Conservation (phyloP, 169 alveolate species). For the Neospora caninum region DNA sequence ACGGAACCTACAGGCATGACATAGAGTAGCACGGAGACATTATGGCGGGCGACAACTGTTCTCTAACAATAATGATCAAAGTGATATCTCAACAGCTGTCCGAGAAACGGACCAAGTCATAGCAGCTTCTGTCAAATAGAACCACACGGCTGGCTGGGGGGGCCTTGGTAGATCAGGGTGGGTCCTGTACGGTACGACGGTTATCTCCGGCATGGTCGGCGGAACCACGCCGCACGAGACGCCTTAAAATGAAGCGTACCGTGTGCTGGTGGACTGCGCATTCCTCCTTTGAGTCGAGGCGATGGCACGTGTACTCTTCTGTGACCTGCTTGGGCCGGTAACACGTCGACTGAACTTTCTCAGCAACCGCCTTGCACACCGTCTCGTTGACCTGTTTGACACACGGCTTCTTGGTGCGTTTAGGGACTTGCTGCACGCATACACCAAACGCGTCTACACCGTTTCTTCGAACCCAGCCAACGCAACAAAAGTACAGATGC, state of each 20-base stretch:
- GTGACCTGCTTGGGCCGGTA: slow-evolving; percentile 43
- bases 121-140: no score
- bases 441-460: neutral
- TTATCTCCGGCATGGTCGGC: no score
- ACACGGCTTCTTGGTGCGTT: neutral
- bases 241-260: neutral
- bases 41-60: neutral
- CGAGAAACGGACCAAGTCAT: no score
- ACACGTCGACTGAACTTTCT: slow-evolving; percentile 18
- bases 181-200: no score
- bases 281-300: slow-evolving; percentile 22
- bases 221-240: neutral
- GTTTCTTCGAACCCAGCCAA: neutral
- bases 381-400: slow-evolving; percentile 4
- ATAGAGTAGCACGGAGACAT: neutral
- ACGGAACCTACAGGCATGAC: slow-evolving; percentile 18
- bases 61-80: neutral
- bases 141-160: no score
- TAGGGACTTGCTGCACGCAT: slow-evolving; percentile 13
- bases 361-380: slow-evolving; percentile 37
- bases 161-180: no score
- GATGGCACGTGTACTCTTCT: slow-evolving; percentile 40
- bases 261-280: slow-evolving; percentile 18
- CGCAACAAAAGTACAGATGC: no score
- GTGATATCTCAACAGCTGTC: no score